Evolutionary conservation across 2,329 filamentous ascomycete species (phyloP).

Genomic region (Dendryphion nanum): DNA sequence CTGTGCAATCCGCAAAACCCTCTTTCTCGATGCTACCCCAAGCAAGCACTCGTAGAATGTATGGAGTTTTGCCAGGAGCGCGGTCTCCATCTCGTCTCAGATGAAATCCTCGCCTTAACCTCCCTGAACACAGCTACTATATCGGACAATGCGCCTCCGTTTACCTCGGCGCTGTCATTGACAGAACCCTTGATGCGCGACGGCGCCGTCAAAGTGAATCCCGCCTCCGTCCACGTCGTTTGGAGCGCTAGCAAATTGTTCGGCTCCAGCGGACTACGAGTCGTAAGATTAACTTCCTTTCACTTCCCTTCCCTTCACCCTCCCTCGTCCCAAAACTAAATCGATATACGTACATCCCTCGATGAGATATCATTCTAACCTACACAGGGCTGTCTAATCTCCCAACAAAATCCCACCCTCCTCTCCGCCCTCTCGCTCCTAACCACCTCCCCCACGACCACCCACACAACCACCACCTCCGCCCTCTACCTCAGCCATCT

Average conservation of each 20-base stretch:
- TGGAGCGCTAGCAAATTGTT: constrained; percentile 33
- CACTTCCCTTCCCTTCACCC: not conserved
- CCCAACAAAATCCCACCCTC: constrained; percentile 28
- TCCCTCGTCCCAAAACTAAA: not conserved
- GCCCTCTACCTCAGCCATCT: constrained; percentile 20
- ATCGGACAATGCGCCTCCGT: constrained; percentile 10
- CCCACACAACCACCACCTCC: constrained; percentile 18
- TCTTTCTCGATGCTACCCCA: constrained; percentile 23
- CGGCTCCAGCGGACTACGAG: constrained; percentile 24
- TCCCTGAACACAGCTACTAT: constrained; percentile 8
- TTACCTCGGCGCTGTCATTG: constrained; percentile 24
- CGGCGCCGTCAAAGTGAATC: constrained; percentile 33
- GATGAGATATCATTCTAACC: no score
- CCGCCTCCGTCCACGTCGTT: constrained; percentile 28
- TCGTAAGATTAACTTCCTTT: no score
- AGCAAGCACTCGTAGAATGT: constrained; percentile 23
- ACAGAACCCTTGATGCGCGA: constrained; percentile 25
- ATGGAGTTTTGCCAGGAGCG: constrained; percentile 35
- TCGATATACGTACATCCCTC: not conserved
- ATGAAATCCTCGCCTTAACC: constrained; percentile 25
- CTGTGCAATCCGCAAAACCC: constrained; percentile 31
- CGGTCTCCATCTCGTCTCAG: constrained; percentile 26
- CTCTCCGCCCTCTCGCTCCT: constrained; percentile 16
- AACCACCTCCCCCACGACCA: constrained; percentile 6
- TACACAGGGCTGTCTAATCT: constrained; percentile 27